These are phyloP conservation scores for Botrytis galanthina DNA, from an alignment of 2,329 filamentous ascomycete genomes.

Conservation along the genomic window DNA sequence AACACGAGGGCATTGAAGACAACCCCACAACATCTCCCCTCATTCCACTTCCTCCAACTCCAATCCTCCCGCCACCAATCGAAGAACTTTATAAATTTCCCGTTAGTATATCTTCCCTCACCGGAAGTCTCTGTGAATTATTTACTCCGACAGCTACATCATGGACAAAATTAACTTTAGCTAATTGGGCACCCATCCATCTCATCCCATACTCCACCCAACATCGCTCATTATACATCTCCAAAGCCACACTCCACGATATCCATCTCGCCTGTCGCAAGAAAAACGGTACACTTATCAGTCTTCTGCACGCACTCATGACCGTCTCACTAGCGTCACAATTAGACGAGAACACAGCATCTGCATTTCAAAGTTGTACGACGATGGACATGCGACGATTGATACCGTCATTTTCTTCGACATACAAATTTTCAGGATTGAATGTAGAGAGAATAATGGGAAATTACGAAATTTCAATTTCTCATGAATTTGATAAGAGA, in stretches of 20 bases:
- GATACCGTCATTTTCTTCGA: background rate
- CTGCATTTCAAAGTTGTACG: background rate
- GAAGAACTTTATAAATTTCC: background rate
- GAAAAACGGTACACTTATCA: background rate
- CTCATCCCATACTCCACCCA: background rate
- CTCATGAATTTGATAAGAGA: background rate
- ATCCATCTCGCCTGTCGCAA: background rate
- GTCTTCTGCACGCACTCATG: background rate
- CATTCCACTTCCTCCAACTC: background rate
- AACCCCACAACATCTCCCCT: background rate
- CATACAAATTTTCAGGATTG: fast-evolving
- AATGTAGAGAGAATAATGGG: background rate
- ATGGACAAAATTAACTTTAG: background rate
- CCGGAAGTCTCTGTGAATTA: background rate
- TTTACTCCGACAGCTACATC: background rate
- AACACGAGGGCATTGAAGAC: background rate
- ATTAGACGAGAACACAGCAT: background rate
- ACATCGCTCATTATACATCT: background rate
- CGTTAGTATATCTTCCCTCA: background rate
- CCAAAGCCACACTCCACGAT: background rate
- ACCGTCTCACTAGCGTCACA: background rate
- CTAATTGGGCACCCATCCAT: background rate
- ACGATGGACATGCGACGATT: background rate
- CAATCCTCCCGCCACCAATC: background rate
- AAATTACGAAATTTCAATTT: background rate